A percentile compares a stretch with the other conserved stretches of the same genome.
Conservation (phyloP, 2,329 filamentous ascomycete genomes). For the Tolypocladium pustulatum region DNA sequence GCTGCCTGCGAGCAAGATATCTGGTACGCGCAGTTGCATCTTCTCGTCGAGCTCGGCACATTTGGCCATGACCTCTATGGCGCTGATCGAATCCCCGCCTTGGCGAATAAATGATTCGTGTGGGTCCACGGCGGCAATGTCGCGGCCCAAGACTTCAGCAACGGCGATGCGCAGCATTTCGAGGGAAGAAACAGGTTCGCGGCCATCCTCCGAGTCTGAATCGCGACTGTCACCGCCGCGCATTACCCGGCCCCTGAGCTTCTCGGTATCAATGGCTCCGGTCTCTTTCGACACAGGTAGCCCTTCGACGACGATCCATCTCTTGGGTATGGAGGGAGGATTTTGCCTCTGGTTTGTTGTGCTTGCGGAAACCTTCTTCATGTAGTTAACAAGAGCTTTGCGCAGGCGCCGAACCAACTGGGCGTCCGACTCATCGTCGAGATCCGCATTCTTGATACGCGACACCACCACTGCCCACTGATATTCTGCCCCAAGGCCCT, state of each 20-base stretch:
- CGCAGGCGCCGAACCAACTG: neutral
- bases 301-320: neutral
- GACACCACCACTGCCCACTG: neutral
- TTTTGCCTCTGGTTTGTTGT: neutral
- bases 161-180: neutral
- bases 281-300: neutral
- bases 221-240: neutral
- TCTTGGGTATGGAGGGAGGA: neutral
- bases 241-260: neutral
- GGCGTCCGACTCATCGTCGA: neutral
- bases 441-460: neutral
- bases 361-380: neutral
- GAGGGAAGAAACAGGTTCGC: neutral
- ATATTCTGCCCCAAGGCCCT: neutral
- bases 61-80: conserved; percentile 24
- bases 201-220: neutral
- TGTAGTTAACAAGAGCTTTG: neutral
- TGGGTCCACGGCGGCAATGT: neutral
- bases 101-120: neutral
- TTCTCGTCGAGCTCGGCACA: neutral
- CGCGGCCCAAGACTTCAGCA: neutral
- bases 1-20: neutral
- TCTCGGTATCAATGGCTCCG: neutral
- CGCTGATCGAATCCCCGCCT: conserved; percentile 34
- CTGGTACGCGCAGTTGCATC: neutral